Evolutionary conservation across 2,329 filamentous ascomycete genomes (phyloP).

Genomic region (Aureobasidium mangrovei): DNA sequence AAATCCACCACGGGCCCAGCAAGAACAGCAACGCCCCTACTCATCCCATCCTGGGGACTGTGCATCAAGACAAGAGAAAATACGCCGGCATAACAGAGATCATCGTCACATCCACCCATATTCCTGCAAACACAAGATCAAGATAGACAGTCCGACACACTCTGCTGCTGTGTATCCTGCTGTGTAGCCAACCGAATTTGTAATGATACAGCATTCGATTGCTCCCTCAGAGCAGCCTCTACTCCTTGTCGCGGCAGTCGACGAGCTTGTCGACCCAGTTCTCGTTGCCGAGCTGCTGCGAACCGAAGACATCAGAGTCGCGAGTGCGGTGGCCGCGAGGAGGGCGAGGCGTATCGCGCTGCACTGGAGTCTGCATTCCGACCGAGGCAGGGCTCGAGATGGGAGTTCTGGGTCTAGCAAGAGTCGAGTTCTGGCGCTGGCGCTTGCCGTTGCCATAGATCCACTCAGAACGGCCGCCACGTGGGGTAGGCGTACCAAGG

Average conservation of each 20-base stretch:
- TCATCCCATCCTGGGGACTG: background rate
- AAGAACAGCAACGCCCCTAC: too few species aligned
- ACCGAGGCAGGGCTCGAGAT: background rate
- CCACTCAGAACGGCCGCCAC: background rate
- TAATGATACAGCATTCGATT: background rate
- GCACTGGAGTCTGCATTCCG: background rate
- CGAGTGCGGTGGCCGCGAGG: background rate
- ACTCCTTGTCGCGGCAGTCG: background rate
- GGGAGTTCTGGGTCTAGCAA: background rate
- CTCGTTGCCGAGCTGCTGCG: background rate
- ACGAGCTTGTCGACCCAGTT: constrained; percentile 1
- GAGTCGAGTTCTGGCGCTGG: background rate
- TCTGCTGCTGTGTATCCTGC: background rate
- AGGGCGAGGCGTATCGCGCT: background rate
- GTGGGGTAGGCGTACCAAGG: background rate
- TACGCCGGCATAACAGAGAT: background rate
- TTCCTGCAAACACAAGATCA: constrained; percentile 3
- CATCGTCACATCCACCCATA: background rate
- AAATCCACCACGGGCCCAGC: too few species aligned
- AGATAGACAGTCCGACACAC: constrained; percentile 1
- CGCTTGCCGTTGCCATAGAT: background rate
- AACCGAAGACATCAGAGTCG: background rate
- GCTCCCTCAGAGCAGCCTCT: background rate
- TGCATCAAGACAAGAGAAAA: background rate
- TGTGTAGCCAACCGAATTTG: background rate